Base-by-base conservation (phyloP, 345 rosid genomes). In the Linum usitatissimum region DNA sequence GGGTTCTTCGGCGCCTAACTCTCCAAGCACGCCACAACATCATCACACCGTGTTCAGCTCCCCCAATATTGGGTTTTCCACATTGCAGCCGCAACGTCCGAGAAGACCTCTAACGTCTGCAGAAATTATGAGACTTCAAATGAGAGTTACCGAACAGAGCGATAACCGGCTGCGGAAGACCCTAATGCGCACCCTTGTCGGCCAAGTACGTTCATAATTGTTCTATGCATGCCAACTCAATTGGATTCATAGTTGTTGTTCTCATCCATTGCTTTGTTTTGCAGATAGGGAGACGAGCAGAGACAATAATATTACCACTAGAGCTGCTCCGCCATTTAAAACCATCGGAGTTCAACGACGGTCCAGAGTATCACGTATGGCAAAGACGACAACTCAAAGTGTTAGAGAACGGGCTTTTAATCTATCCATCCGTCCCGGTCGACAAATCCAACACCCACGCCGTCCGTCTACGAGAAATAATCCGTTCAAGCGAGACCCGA, bases 91-190 rank as follows among this genome's bases (percentile, higher is more conserved):
- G 9, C 36, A 74, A 23, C 79, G 91, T 57, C 83, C 91, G 0
- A 72, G 85, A 64, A 65, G 98, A 42, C 98, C 93, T 1, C 55
- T 87, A 57, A 89, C 97, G 2, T 87, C 93, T 9, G 98, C 95
- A 0, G 98, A 92, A 85, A 83, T 92, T 39, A 89, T 92, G 95
- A 85, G 96, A 76, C 79, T 81, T 63, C 99, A 92, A 62, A 89
- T 92, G 97, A 70, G 78, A 74, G 97, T 93, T 30, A 84, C 91
- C 21, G 99, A 93, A 77, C 91, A 83, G 39, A 84, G 90, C 57
- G 99, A 93, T 64, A 84, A 76, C 62, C 68, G 97, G 78, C 81
- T 93, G 55, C 74, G 94, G 61, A 90, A 87, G 66, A 90, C 97
- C 53, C 88, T 93, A 48, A 77, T 87, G 88, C 77, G 94, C 63